Conservation (phyloP, 2,329 filamentous ascomycete genomes). For the Pseudocercospora macadamiae region DNA sequence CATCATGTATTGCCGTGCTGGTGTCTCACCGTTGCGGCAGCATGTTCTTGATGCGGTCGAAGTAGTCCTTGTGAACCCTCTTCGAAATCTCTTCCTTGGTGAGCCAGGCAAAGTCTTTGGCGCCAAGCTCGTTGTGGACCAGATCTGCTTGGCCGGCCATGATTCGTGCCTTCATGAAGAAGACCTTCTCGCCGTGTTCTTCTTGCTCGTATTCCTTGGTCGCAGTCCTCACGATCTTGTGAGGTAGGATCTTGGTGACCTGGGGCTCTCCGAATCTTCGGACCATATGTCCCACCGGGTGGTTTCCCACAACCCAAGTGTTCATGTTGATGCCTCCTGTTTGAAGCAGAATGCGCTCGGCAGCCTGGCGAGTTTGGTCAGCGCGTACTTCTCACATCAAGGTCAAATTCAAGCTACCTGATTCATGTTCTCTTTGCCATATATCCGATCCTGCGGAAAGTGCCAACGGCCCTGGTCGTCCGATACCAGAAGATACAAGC, state of each 20-base stretch:
- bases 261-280: constrained; percentile 53
- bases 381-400: background rate
- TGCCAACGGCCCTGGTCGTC: constrained; percentile 72
- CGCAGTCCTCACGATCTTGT: constrained; percentile 32
- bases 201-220: constrained; percentile 39
- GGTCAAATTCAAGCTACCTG: constrained; percentile 61
- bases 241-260: constrained; percentile 31
- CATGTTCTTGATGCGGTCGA: constrained; percentile 77
- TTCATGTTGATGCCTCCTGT: constrained; percentile 94
- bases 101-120: constrained; percentile 89
- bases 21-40: constrained; percentile 69
- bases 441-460: constrained; percentile 75
- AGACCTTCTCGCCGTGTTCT: constrained; percentile 75
- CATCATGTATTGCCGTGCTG: background rate
- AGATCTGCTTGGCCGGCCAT: constrained; percentile 95
- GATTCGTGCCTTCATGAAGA: constrained; percentile 95
- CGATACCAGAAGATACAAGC: constrained; percentile 86
- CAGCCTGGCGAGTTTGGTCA: constrained; percentile 61
- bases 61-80: constrained; percentile 69
- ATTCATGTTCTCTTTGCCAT: constrained; percentile 75
- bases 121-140: constrained; percentile 68
- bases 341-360: constrained; percentile 74
- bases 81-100: constrained; percentile 82
- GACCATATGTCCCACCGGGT: constrained; percentile 80
- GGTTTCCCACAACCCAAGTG: constrained; percentile 93